Percentiles rank a stretch among this genome's conserved stretches.
These are phyloP conservation scores for Lodderomyces jiufengensis DNA, from an alignment of 1,139 yeast genomes.

Conservation along the genomic window DNA sequence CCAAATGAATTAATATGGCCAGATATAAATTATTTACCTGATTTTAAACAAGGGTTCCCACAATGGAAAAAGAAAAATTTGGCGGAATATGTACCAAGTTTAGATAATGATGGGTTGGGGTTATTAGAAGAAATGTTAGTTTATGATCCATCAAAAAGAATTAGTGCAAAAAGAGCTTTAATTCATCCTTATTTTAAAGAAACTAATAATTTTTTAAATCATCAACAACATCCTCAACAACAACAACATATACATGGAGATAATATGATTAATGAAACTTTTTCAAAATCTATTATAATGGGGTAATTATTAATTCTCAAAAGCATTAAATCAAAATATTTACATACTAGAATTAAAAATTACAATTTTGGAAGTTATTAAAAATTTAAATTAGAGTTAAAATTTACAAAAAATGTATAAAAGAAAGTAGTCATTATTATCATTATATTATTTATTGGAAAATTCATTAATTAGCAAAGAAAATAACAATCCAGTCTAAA, in stretches of 20 bases:
- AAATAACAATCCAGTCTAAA: too few species aligned
- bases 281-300: conserved; percentile 40
- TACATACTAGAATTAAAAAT: too few species aligned
- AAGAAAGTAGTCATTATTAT: too few species aligned
- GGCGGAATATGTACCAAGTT: conserved; percentile 68
- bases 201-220: conserved; percentile 19
- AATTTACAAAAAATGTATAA: neutral
- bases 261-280: conserved; percentile 17
- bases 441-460: too few species aligned
- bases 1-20: conserved; percentile 97
- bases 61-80: conserved; percentile 83
- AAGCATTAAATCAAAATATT: too few species aligned
- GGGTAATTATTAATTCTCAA: too few species aligned
- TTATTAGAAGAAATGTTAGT: conserved; percentile 74
- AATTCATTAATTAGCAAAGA: too few species aligned
- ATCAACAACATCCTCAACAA: conserved; percentile 16
- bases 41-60: conserved; percentile 93
- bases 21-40: conserved; percentile 90
- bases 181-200: conserved; percentile 86
- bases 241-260: neutral
- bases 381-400: neutral
- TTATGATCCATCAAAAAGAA: conserved; percentile 91
- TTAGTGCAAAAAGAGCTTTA: conserved; percentile 91
- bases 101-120: conserved; percentile 82
- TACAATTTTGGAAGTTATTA: neutral